These are phyloP conservation scores for Termitomyces sp. DNA, from an alignment of 768 basidiomycete genomes.

Conservation along the genomic window DNA sequence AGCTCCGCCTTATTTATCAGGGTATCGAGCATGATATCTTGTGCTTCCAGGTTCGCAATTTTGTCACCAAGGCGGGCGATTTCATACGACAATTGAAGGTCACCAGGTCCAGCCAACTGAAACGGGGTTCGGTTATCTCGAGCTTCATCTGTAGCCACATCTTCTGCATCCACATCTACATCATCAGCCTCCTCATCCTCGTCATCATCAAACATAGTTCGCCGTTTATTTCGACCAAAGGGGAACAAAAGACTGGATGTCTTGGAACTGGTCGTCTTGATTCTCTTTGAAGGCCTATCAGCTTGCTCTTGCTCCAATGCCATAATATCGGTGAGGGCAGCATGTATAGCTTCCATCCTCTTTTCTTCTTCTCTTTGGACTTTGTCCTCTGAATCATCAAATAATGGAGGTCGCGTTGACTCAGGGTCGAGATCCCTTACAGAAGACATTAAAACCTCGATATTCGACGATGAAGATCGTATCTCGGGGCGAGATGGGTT, in stretches of 20 bases:
- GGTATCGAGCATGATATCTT: constrained; percentile 79
- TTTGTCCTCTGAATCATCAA: constrained; percentile 74
- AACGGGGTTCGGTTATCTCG: constrained; percentile 45
- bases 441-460: constrained; percentile 82
- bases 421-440: constrained; percentile 44
- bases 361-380: constrained; percentile 67
- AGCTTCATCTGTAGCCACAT: constrained; percentile 34
- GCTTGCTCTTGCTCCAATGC: constrained; percentile 62
- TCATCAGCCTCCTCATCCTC: constrained; percentile 42
- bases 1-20: constrained; percentile 94
- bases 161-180: constrained; percentile 35
- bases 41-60: constrained; percentile 69
- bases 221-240: constrained; percentile 17
- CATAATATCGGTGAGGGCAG: constrained; percentile 94
- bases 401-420: constrained; percentile 66
- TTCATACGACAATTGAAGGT: constrained; percentile 83
- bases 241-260: constrained; percentile 1
- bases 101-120: constrained; percentile 81
- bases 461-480: constrained; percentile 42
- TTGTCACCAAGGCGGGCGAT: constrained; percentile 75
- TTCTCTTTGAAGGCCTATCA: constrained; percentile 7
- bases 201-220: constrained; percentile 32
- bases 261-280: constrained; percentile 1
- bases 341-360: constrained; percentile 94
- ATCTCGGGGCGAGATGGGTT: constrained; percentile 16